Conservation (phyloP, 768 basidiomycete species). For the Lyophyllum semitale region DNA sequence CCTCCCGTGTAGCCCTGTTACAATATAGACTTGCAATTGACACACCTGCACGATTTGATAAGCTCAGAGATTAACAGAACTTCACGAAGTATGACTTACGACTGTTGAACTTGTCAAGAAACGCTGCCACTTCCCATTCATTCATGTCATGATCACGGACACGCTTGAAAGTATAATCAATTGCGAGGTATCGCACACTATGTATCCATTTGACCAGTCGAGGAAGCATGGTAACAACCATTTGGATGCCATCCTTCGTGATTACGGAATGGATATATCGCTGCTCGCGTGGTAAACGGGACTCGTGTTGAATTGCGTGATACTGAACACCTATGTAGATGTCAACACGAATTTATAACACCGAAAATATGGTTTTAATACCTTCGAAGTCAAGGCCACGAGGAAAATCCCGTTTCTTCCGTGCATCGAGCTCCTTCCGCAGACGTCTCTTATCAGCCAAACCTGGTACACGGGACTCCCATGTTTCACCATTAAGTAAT, state of each 20-base stretch:
- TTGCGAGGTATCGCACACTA: slow-evolving; percentile 5
- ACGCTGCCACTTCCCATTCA: slow-evolving; percentile 22
- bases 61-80: too few species aligned
- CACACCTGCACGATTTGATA: too few species aligned
- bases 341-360: not conserved
- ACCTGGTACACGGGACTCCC: not conserved
- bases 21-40: slow-evolving; percentile 19
- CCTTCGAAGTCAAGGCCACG: not conserved
- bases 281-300: not conserved
- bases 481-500: not conserved
- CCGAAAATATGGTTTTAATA: not conserved
- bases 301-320: not conserved
- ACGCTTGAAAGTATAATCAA: slow-evolving; percentile 25
- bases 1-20: slow-evolving; percentile 1
- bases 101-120: slow-evolving; percentile 4
- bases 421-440: not conserved
- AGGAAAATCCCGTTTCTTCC: not conserved
- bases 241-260: not conserved
- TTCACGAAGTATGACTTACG: too few species aligned
- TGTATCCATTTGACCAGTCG: slow-evolving; percentile 13
- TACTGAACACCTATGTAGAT: not conserved
- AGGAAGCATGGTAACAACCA: slow-evolving; percentile 5
- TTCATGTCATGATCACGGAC: slow-evolving; percentile 19
- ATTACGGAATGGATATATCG: not conserved
- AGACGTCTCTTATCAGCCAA: not conserved